These are phyloP conservation scores for Lotus japonicus DNA, from an alignment of 306 rosid genomes.

Conservation along the genomic window DNA sequence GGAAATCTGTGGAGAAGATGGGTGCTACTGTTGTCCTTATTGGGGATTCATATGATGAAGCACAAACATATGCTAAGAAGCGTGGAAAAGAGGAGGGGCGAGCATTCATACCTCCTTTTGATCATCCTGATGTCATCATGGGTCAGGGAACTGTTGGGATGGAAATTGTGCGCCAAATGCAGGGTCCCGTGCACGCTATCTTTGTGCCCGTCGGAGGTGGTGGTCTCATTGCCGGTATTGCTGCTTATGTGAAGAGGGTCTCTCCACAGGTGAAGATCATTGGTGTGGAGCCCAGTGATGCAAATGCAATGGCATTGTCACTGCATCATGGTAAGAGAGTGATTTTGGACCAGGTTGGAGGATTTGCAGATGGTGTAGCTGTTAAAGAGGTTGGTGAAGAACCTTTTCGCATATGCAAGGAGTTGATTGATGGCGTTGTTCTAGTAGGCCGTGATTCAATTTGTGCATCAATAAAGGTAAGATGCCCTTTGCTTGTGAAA, in stretches of 20 bases:
- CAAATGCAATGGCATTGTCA: conserved; percentile 93
- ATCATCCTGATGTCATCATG: conserved; percentile 88
- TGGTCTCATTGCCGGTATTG: conserved; percentile 94
- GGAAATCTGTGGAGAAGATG: conserved; percentile 78
- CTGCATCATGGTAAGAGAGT: conserved; percentile 81
- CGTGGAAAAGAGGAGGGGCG: conserved; percentile 63
- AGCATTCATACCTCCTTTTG: conserved; percentile 82
- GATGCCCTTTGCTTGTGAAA: conserved; percentile 16
- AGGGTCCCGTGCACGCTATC: conserved; percentile 65
- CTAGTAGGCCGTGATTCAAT: conserved; percentile 93
- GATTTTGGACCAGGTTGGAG: conserved; percentile 77
- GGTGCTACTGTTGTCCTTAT: conserved; percentile 82
- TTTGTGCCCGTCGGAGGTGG: conserved; percentile 99
- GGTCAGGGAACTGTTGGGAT: conserved; percentile 98
- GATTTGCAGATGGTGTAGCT: conserved; percentile 98
- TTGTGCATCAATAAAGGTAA: conserved; percentile 93
- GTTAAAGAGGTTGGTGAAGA: conserved; percentile 98
- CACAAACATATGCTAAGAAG: conserved; percentile 86
- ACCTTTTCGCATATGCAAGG: conserved; percentile 81
- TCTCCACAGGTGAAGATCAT: conserved; percentile 89
- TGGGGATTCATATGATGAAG: conserved; percentile 93
- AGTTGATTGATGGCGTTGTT: conserved; percentile 78
- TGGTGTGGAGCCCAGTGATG: conserved; percentile 93
- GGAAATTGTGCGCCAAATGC: conserved; percentile 79
- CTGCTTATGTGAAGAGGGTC: conserved; percentile 92